These are phyloP conservation scores for Acer yangbiense DNA, from an alignment of 345 rosid species.

Conservation along the genomic window DNA sequence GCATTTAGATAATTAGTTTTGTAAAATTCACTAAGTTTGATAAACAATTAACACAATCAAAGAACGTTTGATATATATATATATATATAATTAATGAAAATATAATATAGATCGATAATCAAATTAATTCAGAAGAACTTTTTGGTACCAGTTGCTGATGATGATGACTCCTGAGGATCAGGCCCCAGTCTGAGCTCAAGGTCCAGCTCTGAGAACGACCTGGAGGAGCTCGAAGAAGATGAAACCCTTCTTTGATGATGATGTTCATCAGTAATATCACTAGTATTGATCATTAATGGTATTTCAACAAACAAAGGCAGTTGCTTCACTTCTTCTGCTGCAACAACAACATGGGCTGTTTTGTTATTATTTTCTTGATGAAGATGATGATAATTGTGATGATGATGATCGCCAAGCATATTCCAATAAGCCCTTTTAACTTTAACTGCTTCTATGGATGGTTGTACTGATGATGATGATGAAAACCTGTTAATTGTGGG, in stretches of 20 bases:
- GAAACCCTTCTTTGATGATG: background rate
- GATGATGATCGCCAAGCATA: slow-evolving; percentile 6
- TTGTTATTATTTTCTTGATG: slow-evolving; percentile 1
- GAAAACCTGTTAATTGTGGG: background rate
- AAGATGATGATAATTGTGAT: background rate
- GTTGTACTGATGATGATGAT: background rate
- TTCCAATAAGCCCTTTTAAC: slow-evolving; percentile 25
- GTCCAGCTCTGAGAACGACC: slow-evolving; percentile 32
- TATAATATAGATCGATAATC: too few relatives aligned
- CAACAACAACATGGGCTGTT: slow-evolving; percentile 7
- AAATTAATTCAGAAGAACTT: slow-evolving; percentile 39
- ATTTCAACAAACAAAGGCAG: slow-evolving; percentile 36
- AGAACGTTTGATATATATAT: background rate
- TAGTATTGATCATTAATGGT: slow-evolving; percentile 7
- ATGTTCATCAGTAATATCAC: background rate
- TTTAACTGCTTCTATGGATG: background rate
- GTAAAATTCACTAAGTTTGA: background rate
- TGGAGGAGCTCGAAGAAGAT: slow-evolving; percentile 14
- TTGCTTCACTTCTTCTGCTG: slow-evolving; percentile 21
- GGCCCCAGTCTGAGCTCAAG: slow-evolving; percentile 67
- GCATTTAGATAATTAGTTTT: too few relatives aligned
- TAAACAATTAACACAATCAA: background rate
- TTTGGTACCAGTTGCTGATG: slow-evolving; percentile 34
- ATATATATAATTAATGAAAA: background rate
- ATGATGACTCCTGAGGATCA: slow-evolving; percentile 35